Evolutionary conservation across 2,329 filamentous ascomycete species (phyloP), one percentile per base, ranked within the genome.

Genomic region (Cadophora sp.): DNA sequence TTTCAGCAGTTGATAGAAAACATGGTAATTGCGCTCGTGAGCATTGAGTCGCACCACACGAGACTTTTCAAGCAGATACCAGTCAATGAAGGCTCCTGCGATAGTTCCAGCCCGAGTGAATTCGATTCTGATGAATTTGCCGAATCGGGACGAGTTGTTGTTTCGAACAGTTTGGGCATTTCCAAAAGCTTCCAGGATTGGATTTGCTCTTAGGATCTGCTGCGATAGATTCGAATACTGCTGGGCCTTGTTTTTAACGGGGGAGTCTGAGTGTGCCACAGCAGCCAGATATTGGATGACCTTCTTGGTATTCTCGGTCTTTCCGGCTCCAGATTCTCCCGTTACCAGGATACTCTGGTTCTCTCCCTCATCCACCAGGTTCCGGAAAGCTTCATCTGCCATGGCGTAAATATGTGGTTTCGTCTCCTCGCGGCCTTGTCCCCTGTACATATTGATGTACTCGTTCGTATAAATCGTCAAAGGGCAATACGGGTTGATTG

Each of bases 271-370:
- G 50, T 92, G 91, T 11, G 96, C 96, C 55, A 99, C 96, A 1
- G 96, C 94, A 16, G 96, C 96, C 51, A 99, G 88, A 76, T 99
- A 99, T 76, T 99, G 96, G 64, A 99, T 99, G 73, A 99, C 96
- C 79, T 99, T 99, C 78, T 99, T 99, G 18, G 96, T 99, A 78
- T 99, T 99, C 78, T 99, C 96, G 0, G 96, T 99, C 82, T 99
- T 99, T 73, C 96, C 96, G 41, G 96, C 96, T 77, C 96, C 96
- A 20, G 96, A 99, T 81, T 99, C 96, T 80, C 96, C 96, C 2
- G 96, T 99, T 24, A 99, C 96, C 62, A 99, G 84, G 74, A 99
- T 99, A 75, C 95, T 98, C 80, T 99, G 96, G 74, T 99, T 98
- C 72, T 94, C 86, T 48, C 94, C 94, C 79, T 98, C 96, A 62